Evolutionary conservation across 257 asterid genomes (phyloP), one percentile per base, ranked within the genome.

Genomic region (Plectranthus barbatus): DNA sequence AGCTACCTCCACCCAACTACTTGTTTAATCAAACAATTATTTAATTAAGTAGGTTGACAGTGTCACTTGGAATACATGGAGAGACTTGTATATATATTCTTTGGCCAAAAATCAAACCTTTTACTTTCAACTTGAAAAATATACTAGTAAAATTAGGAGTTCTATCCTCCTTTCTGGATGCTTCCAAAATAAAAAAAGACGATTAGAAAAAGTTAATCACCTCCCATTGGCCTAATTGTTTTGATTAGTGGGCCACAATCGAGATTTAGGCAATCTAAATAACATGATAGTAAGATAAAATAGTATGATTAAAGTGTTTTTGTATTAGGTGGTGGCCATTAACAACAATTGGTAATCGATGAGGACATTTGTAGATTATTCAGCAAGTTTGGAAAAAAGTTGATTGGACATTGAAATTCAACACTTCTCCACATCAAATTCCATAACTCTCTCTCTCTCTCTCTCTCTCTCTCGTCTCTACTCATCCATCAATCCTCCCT

Each of bases 261-360:
- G 12, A 8, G 96, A 90, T 90, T 81, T 55, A 82, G 92, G 83
- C 64, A 76, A 87, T 90, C 97, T 75, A 70, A 80, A 58, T 42
- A 21, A 12, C 51, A 63, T 62, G 94, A 84, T 86, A 71, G 84
- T 81, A 6, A 36, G 11, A 6, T 9, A 72, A 76, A 64, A 75
- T 71, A 71, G 71, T 71, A 80, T 86, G 81, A 86, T 83, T 82
- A 75, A 72, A 79, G 56, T 70, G 48, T 70, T 77, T 76, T 60
- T 61, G 60, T 75, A 76, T 72, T 73, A 57, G 61, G 71, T 70
- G 80, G 95, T 86, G 92, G 83, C 84, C 85, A 84, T 71, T 75
- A 80, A 66, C 58, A 66, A 62, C 34, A 51, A 21, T 37, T 7
- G 59, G 51, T 66, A 61, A 67, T 67, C 68, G 33, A 34, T 33